Evolutionary conservation across 176 grass and related monocot genomes (phyloP).

Genomic region (Oryza punctata): DNA sequence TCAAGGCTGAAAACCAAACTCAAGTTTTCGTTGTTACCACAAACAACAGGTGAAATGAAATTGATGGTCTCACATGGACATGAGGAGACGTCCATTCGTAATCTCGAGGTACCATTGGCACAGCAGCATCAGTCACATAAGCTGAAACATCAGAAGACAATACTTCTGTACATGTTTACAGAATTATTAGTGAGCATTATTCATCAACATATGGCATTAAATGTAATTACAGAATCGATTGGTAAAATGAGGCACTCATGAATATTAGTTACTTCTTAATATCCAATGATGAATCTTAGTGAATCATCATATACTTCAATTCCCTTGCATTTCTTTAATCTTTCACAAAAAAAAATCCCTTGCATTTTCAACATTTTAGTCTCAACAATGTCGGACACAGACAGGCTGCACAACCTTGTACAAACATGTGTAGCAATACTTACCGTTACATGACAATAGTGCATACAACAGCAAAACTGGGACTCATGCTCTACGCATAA

Average conservation of each 20-base stretch:
- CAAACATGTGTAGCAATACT: neutral
- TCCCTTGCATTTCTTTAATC: neutral
- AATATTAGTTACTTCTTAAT: neutral
- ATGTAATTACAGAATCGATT: neutral
- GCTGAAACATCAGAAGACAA: constrained; percentile 6
- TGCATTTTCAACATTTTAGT: neutral
- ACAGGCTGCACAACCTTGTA: neutral
- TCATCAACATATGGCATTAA: neutral
- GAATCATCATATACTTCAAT: neutral
- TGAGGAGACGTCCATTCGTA: neutral
- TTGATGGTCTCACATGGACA: neutral
- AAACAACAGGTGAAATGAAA: neutral
- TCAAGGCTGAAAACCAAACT: neutral
- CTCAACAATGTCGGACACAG: neutral
- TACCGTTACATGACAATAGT: neutral
- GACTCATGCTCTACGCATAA: constrained; percentile 27
- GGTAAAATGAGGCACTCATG: neutral
- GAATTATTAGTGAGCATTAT: neutral
- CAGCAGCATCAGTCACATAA: neutral
- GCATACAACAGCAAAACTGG: constrained; percentile 29
- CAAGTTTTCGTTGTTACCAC: neutral
- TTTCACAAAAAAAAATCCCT: neutral
- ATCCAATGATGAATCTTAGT: neutral
- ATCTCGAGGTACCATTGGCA: constrained; percentile 9
- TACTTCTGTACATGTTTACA: neutral